phyloP scores from a whole-genome alignment of 306 rosid species.

The Prosopis cineraria region DNA sequence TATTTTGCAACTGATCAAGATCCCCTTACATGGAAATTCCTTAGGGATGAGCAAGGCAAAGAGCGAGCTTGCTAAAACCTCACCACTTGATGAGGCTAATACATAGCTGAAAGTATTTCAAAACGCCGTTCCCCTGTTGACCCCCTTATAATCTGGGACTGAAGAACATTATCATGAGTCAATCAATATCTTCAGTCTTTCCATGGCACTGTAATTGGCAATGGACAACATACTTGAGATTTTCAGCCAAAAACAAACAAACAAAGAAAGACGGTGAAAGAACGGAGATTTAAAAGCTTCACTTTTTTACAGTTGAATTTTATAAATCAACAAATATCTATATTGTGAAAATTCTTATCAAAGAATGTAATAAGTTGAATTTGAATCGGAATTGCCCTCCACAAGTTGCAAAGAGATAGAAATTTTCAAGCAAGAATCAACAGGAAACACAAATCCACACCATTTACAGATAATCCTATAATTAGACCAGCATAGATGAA shows the following conservation, averaged over 20 bases:
- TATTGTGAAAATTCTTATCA: neutral
- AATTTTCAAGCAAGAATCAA: constrained; percentile 5
- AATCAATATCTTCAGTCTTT: constrained; percentile 56
- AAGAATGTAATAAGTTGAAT: neutral
- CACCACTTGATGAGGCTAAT: constrained; percentile 10
- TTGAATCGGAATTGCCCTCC: constrained; percentile 6
- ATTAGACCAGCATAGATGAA: neutral
- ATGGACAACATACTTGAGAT: neutral
- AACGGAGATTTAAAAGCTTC: neutral
- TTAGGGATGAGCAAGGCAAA: neutral
- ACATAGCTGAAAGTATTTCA: constrained; percentile 23
- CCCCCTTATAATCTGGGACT: constrained; percentile 16
- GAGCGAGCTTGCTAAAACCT: constrained; percentile 13
- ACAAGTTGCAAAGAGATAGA: constrained; percentile 5
- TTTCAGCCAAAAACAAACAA: neutral
- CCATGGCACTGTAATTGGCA: constrained; percentile 58
- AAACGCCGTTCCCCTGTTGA: constrained; percentile 15
- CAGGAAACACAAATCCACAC: constrained; percentile 16
- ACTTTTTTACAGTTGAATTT: constrained; percentile 1
- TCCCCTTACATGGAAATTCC: neutral
- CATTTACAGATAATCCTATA: neutral
- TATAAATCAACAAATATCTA: neutral
- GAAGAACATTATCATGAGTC: constrained; percentile 29
- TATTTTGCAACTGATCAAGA: constrained; percentile 11
- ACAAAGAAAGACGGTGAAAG: neutral